phyloP scores from a whole-genome alignment of 768 basidiomycete species.

The Tephrocybe sp. region DNA sequence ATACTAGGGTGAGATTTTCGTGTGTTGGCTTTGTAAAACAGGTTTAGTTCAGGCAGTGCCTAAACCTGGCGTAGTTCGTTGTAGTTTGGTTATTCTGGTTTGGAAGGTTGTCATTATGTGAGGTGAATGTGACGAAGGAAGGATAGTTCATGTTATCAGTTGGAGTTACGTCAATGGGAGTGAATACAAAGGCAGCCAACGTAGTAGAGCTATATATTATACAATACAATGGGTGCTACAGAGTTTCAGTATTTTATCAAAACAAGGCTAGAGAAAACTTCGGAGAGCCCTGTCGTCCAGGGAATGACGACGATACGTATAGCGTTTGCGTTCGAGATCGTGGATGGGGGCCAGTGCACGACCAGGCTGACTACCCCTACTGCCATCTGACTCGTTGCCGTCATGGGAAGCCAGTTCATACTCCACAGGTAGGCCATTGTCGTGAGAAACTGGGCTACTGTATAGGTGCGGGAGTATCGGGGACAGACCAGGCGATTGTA shows the following conservation, averaged over 20 bases:
- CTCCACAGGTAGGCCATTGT: not conserved
- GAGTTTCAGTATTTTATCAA: not conserved
- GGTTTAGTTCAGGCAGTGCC: too few species aligned
- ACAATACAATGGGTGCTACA: not conserved
- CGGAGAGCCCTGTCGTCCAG: slow-evolving; percentile 58
- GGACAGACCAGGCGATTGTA: not conserved
- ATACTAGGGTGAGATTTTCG: too few species aligned
- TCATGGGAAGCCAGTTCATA: slow-evolving; percentile 17
- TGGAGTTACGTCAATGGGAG: too few species aligned
- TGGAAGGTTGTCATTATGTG: too few species aligned
- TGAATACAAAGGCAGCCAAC: not conserved
- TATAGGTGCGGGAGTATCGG: not conserved
- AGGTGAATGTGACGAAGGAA: too few species aligned
- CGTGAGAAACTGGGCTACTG: slow-evolving; percentile 1
- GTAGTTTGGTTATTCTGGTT: too few species aligned
- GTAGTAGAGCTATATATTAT: not conserved
- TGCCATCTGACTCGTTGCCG: slow-evolving; percentile 16
- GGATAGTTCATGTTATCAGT: too few species aligned
- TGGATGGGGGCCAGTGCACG: slow-evolving; percentile 64
- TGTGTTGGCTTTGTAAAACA: too few species aligned
- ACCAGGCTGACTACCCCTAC: slow-evolving; percentile 23
- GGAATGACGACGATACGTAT: slow-evolving; percentile 57
- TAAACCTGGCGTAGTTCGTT: too few species aligned
- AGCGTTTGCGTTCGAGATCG: slow-evolving; percentile 42
- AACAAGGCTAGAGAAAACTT: slow-evolving; percentile 5